These are phyloP conservation scores for Talaromyces islandicus DNA, from an alignment of 2,329 filamentous ascomycete genomes.

Conservation along the genomic window DNA sequence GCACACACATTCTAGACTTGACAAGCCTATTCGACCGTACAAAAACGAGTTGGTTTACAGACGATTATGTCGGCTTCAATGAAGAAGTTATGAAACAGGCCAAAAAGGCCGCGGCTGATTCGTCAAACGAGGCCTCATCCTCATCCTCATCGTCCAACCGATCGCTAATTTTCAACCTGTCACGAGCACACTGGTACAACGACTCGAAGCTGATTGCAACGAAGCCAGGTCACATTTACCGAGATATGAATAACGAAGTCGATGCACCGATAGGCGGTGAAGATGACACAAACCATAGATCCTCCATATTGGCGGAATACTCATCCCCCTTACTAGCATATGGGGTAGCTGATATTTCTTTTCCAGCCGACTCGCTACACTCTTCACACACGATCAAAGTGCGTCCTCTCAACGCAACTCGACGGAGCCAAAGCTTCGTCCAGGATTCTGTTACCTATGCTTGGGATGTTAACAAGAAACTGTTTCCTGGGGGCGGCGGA, in stretches of 20 bases:
- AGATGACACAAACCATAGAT: not conserved
- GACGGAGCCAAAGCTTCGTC: constrained; percentile 6
- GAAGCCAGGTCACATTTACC: not conserved
- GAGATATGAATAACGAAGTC: not conserved
- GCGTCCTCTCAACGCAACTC: constrained; percentile 6
- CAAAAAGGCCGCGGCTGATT: constrained; percentile 2
- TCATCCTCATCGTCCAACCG: not conserved
- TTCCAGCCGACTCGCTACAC: constrained; percentile 7
- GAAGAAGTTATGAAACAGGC: constrained; percentile 4
- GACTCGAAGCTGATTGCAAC: constrained; percentile 8
- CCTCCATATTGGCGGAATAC: constrained; percentile 4
- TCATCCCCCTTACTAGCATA: constrained; percentile 6
- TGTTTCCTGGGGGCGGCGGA: constrained; percentile 10
- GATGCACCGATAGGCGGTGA: not conserved
- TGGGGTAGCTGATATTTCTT: constrained; percentile 6
- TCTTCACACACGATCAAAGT: constrained; percentile 7
- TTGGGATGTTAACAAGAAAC: constrained; percentile 8
- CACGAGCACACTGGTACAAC: constrained; percentile 10
- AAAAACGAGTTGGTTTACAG: constrained; percentile 4
- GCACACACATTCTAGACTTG: constrained; percentile 8
- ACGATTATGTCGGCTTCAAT: constrained; percentile 8
- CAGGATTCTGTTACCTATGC: constrained; percentile 7
- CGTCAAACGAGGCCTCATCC: not conserved
- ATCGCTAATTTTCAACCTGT: constrained; percentile 7
- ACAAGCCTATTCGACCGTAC: constrained; percentile 6